phyloP scores from a whole-genome alignment of 805 yeast genomes.

The Pichia cephalocereana region DNA sequence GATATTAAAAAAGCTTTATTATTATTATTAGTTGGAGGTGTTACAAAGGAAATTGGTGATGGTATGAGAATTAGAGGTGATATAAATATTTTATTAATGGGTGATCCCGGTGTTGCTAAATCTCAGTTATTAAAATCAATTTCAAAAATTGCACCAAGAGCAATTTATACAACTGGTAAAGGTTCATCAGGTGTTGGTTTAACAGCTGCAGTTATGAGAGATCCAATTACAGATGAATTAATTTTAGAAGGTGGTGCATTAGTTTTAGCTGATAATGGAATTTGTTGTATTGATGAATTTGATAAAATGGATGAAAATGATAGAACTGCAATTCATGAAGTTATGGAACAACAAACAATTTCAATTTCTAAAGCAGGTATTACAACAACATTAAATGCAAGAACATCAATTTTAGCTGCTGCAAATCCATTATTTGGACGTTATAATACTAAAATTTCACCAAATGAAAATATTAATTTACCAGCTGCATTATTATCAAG shows the following conservation, averaged over 20 bases:
- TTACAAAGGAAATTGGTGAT: conserved; percentile 87
- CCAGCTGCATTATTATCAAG: conserved; percentile 96
- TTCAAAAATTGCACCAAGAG: conserved; percentile 88
- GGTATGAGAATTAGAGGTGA: conserved; percentile 98
- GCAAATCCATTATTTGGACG: conserved; percentile 98
- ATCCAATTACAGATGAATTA: conserved; percentile 98
- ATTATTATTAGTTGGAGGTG: conserved; percentile 86
- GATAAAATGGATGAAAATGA: conserved; percentile 98
- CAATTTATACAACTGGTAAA: conserved; percentile 95
- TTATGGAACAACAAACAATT: conserved; percentile 98
- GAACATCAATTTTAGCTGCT: conserved; percentile 93
- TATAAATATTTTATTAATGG: conserved; percentile 91
- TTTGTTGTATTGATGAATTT: conserved; percentile 97
- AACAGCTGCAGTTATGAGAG: conserved; percentile 98
- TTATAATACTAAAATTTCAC: conserved; percentile 82
- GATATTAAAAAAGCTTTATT: conserved; percentile 90
- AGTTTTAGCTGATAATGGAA: conserved; percentile 94
- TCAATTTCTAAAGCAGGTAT: conserved; percentile 97
- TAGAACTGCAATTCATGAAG: conserved; percentile 97
- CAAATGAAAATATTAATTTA: conserved; percentile 88
- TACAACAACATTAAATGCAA: conserved; percentile 89
- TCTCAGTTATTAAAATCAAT: conserved; percentile 90
- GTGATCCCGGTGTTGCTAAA: conserved; percentile 99
- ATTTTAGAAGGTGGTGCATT: conserved; percentile 97
- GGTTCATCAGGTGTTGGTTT: conserved; percentile 99